Evolutionary conservation across 2,329 filamentous ascomycete genomes (phyloP), one percentile per base, ranked within the genome.

Genomic region (Penicillium hesseltinei): DNA sequence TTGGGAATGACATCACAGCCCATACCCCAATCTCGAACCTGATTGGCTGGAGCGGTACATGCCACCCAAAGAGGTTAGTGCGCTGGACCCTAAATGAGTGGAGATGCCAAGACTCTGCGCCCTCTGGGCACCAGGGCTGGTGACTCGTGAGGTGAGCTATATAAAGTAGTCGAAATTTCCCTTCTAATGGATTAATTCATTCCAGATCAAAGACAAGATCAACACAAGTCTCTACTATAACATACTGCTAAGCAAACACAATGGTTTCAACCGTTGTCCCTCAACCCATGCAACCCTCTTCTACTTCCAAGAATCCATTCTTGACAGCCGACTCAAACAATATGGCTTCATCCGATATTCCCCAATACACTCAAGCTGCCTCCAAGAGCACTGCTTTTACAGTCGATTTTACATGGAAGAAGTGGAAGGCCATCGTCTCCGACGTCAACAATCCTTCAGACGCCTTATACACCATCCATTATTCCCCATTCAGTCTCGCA

Each of bases 331-430:
- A 38, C 17, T 47, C 51, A 31, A 39, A 55, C 29, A 35, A 11
- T 35, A 19, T 36, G 27, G 5, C 49, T 42, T 35, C 38, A 27
- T 35, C 42, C 19, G 8, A 56, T 23, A 33, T 13, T 23, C 10
- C 48, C 15, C 33, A 45, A 33, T 23, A n/a, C 10, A n/a, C 5
- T 5, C 25, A 46, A 7, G 23, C 13, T 39, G 4, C 33, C 27
- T 7, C 53, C 40, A 33, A 59, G 17, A 43, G 56, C 5, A 54
- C 48, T 3, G 31, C 44, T 1, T 64, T 69, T 10, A 54, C 50
- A 39, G 61, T 72, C 2, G 63, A 70, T 40, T 71, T 70, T 51
- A 62, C 62, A 33, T 71, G 68, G 69, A 62, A 60, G 31, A 66
- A 66, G 23, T 69, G 62, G 47, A 62, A 66, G 47, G 53, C 51